These are phyloP conservation scores for Fomitopsis schrenkii DNA, from an alignment of 1,284 basidiomycete species.

Conservation along the genomic window DNA sequence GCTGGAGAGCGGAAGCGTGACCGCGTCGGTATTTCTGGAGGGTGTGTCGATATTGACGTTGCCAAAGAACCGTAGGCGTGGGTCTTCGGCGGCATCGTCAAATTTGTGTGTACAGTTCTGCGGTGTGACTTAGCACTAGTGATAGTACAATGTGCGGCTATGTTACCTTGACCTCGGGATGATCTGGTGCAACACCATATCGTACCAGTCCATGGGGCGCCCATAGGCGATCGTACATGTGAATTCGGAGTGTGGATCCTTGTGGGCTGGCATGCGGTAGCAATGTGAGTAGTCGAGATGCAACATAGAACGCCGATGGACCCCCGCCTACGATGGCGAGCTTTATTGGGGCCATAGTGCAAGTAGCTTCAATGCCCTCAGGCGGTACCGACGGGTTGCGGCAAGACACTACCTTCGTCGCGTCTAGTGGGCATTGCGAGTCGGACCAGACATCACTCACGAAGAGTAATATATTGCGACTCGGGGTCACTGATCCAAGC, in stretches of 20 bases:
- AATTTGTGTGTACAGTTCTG: conserved; percentile 99
- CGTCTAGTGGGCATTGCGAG: too few species aligned
- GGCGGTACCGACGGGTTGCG: not conserved
- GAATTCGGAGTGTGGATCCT: conserved; percentile 54
- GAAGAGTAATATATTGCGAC: too few species aligned
- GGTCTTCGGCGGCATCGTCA: conserved; percentile 69
- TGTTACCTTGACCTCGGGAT: conserved; percentile 94
- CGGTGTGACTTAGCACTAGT: not conserved
- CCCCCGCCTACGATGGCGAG: conserved; percentile 87
- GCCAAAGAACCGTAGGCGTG: conserved; percentile 86
- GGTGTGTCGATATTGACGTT: conserved; percentile 75
- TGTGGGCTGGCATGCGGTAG: conserved; percentile 40
- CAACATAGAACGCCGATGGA: conserved; percentile 94
- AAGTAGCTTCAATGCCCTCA: not conserved
- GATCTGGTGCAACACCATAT: conserved; percentile 98
- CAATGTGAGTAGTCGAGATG: conserved; percentile 73
- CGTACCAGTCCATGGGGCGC: conserved; percentile 93
- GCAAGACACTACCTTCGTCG: not conserved
- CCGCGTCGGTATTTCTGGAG: conserved; percentile 40
- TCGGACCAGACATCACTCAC: too few species aligned
- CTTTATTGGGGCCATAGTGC: conserved; percentile 38
- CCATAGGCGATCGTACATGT: conserved; percentile 93
- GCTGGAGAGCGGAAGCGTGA: conserved; percentile 52
- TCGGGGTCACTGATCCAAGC: too few species aligned
- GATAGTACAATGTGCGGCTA: not conserved